Evolutionary conservation across 2,329 filamentous ascomycete species (phyloP).

Genomic region (Colletotrichum sp.): DNA sequence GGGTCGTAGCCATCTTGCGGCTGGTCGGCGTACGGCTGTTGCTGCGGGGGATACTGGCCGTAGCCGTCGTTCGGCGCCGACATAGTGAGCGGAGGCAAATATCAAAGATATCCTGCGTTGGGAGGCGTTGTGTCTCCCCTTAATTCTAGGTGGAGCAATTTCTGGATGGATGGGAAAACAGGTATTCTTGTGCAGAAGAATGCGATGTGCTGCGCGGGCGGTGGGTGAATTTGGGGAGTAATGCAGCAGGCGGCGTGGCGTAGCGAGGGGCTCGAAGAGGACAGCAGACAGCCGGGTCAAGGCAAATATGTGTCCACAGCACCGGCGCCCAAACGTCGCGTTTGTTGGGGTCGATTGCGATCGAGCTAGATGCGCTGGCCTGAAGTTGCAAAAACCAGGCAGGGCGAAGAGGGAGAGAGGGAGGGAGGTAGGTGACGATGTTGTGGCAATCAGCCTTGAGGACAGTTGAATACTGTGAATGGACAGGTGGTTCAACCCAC

Average conservation of each 20-base stretch:
- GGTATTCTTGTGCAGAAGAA: neutral
- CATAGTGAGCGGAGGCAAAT: conserved; percentile 45
- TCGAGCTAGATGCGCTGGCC: neutral
- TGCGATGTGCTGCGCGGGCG: neutral
- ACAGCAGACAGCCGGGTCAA: conserved; percentile 1
- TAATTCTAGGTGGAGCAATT: neutral
- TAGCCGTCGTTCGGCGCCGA: conserved; percentile 62
- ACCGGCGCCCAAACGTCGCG: neutral
- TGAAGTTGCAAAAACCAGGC: neutral
- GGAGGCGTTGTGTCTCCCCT: neutral
- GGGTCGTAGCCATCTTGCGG: conserved; percentile 39
- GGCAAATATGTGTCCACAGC: conserved; percentile 18
- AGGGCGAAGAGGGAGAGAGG: neutral
- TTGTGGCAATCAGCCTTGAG: neutral
- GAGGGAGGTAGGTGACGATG: neutral
- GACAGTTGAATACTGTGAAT: neutral
- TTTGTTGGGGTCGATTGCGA: neutral
- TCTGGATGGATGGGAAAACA: conserved; percentile 22
- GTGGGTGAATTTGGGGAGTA: neutral
- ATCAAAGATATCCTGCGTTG: neutral
- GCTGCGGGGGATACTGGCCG: conserved; percentile 52
- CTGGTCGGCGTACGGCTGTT: conserved; percentile 46
- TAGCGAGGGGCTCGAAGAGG: conserved; percentile 11
- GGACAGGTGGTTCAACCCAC: conserved; percentile 17
- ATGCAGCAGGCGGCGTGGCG: conserved; percentile 12